These are phyloP conservation scores for Sporothrix phasma DNA, from an alignment of 2,329 filamentous ascomycete species.

Conservation along the genomic window DNA sequence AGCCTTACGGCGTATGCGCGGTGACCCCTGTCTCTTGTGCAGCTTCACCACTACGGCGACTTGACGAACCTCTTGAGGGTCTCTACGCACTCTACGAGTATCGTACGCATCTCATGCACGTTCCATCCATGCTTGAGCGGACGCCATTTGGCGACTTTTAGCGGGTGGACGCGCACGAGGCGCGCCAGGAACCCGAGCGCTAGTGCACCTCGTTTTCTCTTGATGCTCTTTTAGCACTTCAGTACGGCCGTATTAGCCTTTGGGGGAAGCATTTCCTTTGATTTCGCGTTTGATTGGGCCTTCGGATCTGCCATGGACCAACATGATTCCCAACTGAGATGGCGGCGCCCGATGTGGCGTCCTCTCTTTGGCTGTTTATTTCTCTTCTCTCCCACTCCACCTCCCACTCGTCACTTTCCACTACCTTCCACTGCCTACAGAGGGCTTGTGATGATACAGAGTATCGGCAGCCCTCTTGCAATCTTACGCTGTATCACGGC, in stretches of 20 bases:
- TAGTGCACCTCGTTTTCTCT: neutral
- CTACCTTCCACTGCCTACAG: no score
- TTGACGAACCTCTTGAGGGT: neutral
- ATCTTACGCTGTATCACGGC: neutral
- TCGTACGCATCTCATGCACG: neutral
- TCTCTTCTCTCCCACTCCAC: neutral
- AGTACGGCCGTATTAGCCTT: neutral
- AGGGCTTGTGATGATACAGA: neutral
- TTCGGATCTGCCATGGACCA: neutral
- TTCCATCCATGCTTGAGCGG: neutral
- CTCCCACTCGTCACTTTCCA: no score
- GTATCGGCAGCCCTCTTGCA: neutral
- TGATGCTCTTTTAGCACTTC: neutral
- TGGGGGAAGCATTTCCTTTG: neutral
- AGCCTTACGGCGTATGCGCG: neutral
- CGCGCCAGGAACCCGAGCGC: constrained; percentile 6
- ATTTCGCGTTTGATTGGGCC: neutral
- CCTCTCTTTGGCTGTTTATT: neutral
- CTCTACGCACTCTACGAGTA: neutral
- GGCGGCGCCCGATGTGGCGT: neutral
- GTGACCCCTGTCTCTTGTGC: neutral
- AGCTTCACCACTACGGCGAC: neutral
- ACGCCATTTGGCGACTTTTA: neutral
- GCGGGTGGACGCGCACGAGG: constrained; percentile 1
- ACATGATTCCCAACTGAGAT: neutral